Conservation (phyloP, 805 yeast species). For the Starmerella apicola region DNA sequence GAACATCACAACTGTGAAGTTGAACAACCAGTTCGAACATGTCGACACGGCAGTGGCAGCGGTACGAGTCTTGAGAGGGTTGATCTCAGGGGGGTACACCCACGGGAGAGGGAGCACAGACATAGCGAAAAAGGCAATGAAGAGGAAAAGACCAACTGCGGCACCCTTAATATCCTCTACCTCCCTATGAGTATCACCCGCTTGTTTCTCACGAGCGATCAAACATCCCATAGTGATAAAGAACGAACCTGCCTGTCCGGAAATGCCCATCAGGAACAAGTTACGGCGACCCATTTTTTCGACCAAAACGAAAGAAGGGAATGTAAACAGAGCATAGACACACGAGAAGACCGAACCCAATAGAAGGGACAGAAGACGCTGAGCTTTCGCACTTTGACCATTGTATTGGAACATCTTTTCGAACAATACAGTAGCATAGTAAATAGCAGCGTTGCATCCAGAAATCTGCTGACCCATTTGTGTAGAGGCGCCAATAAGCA, state of each 20-base stretch:
- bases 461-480: slow-evolving; percentile 62
- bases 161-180: slow-evolving; percentile 45
- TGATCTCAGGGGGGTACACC: slow-evolving; percentile 55
- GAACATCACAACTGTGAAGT: slow-evolving; percentile 56
- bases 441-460: slow-evolving; percentile 61
- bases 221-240: slow-evolving; percentile 32
- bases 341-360: slow-evolving; percentile 32
- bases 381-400: slow-evolving; percentile 9
- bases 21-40: slow-evolving; percentile 53
- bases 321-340: slow-evolving; percentile 68
- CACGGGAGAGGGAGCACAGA: slow-evolving; percentile 49
- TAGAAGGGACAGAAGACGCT: slow-evolving; percentile 17
- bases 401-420: slow-evolving; percentile 16
- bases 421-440: slow-evolving; percentile 26
- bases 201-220: slow-evolving; percentile 22
- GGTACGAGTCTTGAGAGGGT: slow-evolving; percentile 47
- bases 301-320: slow-evolving; percentile 69
- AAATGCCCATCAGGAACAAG: slow-evolving; percentile 39
- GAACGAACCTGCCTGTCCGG: slow-evolving; percentile 36
- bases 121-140: slow-evolving; percentile 43
- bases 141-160: slow-evolving; percentile 50
- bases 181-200: no score
- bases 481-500: slow-evolving; percentile 43
- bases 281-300: slow-evolving; percentile 66
- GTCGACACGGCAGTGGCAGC: slow-evolving; percentile 52